phyloP scores from a whole-genome alignment of 2,329 filamentous ascomycete genomes.

The Fusarium sp. region DNA sequence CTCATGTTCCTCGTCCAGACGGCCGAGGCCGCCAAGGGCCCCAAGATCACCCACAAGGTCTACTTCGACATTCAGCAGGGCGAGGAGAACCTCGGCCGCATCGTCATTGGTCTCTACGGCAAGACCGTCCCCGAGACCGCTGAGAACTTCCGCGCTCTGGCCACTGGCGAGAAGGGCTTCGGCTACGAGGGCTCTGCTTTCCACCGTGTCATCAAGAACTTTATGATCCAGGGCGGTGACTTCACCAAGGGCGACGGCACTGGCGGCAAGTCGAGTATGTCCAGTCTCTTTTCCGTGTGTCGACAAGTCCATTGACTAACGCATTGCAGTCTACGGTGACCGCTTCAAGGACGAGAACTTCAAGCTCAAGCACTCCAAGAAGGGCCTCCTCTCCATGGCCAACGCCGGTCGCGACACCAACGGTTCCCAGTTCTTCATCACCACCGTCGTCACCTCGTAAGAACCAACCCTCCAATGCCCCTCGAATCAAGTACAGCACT shows the following conservation, averaged over 20 bases:
- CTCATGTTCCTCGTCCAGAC: constrained; percentile 84
- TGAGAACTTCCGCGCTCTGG: constrained; percentile 84
- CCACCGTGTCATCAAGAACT: constrained; percentile 91
- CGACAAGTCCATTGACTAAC: constrained; percentile 39
- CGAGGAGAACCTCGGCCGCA: constrained; percentile 80
- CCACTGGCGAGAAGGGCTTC: constrained; percentile 89
- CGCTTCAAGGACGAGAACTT: constrained; percentile 95
- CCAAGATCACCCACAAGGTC: constrained; percentile 96
- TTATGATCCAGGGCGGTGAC: constrained; percentile 94
- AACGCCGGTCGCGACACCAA: constrained; percentile 90
- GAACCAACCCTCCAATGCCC: constrained; percentile 46
- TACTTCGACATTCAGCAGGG: constrained; percentile 88
- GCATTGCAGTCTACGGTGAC: constrained; percentile 79
- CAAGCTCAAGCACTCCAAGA: constrained; percentile 93
- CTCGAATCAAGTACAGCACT: constrained; percentile 4
- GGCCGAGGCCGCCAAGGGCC: constrained; percentile 84
- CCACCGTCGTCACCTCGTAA: constrained; percentile 83
- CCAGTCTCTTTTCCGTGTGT: neutral
- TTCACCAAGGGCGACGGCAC: constrained; percentile 88
- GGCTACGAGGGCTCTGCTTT: constrained; percentile 87
- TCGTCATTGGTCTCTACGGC: constrained; percentile 88
- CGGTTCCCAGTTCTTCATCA: constrained; percentile 93
- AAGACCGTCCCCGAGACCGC: constrained; percentile 86
- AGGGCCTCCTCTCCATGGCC: constrained; percentile 87
- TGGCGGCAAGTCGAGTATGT: constrained; percentile 86